These are phyloP conservation scores for Flaveria sonorensis DNA, from an alignment of 129 eudicot species.

Conservation along the genomic window DNA sequence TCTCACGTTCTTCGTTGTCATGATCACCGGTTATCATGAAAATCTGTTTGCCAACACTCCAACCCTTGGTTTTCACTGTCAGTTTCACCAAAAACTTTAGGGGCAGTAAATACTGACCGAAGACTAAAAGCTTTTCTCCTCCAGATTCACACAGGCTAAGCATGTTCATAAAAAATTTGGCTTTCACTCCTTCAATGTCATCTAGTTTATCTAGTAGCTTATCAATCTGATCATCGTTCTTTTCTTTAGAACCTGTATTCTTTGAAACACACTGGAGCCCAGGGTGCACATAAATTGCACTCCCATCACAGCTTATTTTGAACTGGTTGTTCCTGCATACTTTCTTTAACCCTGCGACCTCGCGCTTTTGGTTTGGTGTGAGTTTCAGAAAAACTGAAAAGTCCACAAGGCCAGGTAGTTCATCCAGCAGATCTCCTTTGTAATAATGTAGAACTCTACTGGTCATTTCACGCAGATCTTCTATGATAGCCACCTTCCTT, in stretches of 20 bases:
- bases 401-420: constrained; percentile 84
- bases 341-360: constrained; percentile 48
- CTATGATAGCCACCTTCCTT: constrained; percentile 63
- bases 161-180: constrained; percentile 70
- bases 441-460: constrained; percentile 72
- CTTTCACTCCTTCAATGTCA: constrained; percentile 71
- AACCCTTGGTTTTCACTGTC: constrained; percentile 53
- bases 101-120: constrained; percentile 76
- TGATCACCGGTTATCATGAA: constrained; percentile 51
- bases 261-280: constrained; percentile 45
- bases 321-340: constrained; percentile 36
- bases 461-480: constrained; percentile 79
- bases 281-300: constrained; percentile 79
- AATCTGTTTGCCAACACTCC: constrained; percentile 56
- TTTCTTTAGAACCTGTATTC: constrained; percentile 37
- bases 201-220: constrained; percentile 49
- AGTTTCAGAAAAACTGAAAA: constrained; percentile 68
- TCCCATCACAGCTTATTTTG: constrained; percentile 56
- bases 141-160: constrained; percentile 66
- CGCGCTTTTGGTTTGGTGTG: constrained; percentile 50
- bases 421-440: constrained; percentile 82
- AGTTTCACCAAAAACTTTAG: constrained; percentile 65
- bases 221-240: constrained; percentile 53
- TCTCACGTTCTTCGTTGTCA: constrained; percentile 42
- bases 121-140: constrained; percentile 76